Conservation (phyloP, 2,329 filamentous ascomycete genomes). For the Xylariaceae sp. region DNA sequence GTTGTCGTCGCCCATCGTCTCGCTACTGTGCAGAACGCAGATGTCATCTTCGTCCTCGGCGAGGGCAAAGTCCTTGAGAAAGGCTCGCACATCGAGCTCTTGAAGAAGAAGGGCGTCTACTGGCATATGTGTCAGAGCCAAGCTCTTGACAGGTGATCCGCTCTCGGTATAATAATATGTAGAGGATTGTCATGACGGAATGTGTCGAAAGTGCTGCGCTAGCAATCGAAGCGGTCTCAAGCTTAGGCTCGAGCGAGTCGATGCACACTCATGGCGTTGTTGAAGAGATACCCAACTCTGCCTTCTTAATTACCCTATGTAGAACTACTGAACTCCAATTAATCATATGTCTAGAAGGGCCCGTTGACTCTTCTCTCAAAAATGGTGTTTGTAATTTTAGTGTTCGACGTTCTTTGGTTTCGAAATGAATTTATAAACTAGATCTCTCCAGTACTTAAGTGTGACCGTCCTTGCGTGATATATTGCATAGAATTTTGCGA, state of each 20-base stretch:
- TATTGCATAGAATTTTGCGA: not conserved
- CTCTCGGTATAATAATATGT: not conserved
- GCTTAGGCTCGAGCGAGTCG: not conserved
- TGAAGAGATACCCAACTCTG: slow-evolving; percentile 1
- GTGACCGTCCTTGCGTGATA: not conserved
- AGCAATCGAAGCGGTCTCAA: not conserved
- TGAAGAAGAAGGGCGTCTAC: slow-evolving; percentile 60
- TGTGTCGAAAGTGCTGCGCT: no score
- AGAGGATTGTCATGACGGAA: not conserved
- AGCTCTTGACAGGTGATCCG: slow-evolving; percentile 56
- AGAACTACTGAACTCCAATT: not conserved
- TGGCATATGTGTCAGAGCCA: slow-evolving; percentile 69
- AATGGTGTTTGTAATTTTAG: no score
- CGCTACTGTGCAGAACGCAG: slow-evolving; percentile 78
- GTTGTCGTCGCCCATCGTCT: slow-evolving; percentile 80
- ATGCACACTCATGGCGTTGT: no score
- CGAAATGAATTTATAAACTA: not conserved
- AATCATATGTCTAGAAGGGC: not conserved
- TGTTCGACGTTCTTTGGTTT: not conserved
- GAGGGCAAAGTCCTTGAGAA: slow-evolving; percentile 64
- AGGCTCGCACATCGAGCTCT: slow-evolving; percentile 59
- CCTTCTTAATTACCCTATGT: not conserved
- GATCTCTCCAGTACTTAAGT: not conserved
- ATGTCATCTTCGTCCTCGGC: slow-evolving; percentile 81
- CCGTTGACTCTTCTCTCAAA: no score